Evolutionary conservation across 345 rosid species (phyloP).

Genomic region (Geranium brycei): DNA sequence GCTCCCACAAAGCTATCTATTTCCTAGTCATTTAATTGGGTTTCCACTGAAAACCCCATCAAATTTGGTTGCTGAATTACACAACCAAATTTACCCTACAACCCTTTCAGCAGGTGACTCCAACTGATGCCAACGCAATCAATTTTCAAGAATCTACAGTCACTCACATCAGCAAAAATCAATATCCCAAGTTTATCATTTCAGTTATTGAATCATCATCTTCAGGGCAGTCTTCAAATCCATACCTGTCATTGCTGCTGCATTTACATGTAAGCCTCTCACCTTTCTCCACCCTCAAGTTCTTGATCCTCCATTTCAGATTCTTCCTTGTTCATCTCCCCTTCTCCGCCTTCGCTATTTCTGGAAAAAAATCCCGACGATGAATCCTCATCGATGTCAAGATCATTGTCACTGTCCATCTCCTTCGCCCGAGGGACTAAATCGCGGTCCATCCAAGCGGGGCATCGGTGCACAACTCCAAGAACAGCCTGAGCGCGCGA

Average conservation of each 20-base stretch:
- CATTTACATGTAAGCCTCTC: conserved; percentile 1
- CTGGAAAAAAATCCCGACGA: conserved; percentile 59
- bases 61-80: not conserved
- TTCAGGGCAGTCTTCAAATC: too few species aligned
- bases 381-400: conserved; percentile 55
- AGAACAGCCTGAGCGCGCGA: conserved; percentile 33
- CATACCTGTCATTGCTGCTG: too few species aligned
- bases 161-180: too few species aligned
- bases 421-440: conserved; percentile 29
- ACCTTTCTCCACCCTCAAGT: conserved; percentile 52
- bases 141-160: too few species aligned
- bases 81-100: not conserved
- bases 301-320: conserved; percentile 79
- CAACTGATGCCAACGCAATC: not conserved
- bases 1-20: not conserved
- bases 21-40: not conserved
- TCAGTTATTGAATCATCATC: too few species aligned
- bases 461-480: conserved; percentile 53
- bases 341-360: conserved; percentile 26
- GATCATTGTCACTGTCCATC: conserved; percentile 65
- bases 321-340: conserved; percentile 65
- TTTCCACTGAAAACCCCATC: not conserved
- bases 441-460: conserved; percentile 51
- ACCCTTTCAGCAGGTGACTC: not conserved
- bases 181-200: too few species aligned